Conservation (phyloP, 371 early-diverging fungal genomes). For the Phascolomyces articulosus region DNA sequence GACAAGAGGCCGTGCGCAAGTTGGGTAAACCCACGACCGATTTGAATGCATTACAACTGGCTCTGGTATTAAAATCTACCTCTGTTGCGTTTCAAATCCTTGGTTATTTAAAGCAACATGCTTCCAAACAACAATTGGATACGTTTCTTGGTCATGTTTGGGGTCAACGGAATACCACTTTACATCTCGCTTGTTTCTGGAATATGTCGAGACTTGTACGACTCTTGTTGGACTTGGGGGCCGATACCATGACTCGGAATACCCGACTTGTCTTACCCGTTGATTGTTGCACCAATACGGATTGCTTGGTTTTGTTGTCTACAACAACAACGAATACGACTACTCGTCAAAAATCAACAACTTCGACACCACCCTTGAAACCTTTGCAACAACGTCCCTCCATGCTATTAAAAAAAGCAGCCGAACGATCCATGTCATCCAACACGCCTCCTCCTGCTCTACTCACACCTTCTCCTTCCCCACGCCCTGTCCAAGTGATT, state of each 20-base stretch:
- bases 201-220: constrained; percentile 43
- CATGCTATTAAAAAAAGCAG: constrained; percentile 27
- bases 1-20: constrained; percentile 25
- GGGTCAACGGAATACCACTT: constrained; percentile 38
- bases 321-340: constrained; percentile 1
- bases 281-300: constrained; percentile 34
- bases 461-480: neutral
- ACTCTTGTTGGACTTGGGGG: constrained; percentile 40
- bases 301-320: constrained; percentile 21
- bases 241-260: constrained; percentile 33
- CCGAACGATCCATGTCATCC: constrained; percentile 13
- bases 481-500: neutral
- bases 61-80: constrained; percentile 8
- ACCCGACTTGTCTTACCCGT: constrained; percentile 33
- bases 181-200: constrained; percentile 46
- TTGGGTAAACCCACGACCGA: constrained; percentile 25
- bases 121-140: constrained; percentile 17
- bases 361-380: constrained; percentile 2
- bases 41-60: constrained; percentile 25
- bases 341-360: constrained; percentile 10
- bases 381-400: constrained; percentile 17
- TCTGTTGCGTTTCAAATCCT: neutral
- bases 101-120: constrained; percentile 7
- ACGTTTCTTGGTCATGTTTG: constrained; percentile 36
- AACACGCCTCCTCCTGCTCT: neutral